Percentiles rank a stretch among this genome's conserved stretches.
phyloP scores from a whole-genome alignment of 176 grass and related monocot genomes.

The Aegilops longissima region DNA sequence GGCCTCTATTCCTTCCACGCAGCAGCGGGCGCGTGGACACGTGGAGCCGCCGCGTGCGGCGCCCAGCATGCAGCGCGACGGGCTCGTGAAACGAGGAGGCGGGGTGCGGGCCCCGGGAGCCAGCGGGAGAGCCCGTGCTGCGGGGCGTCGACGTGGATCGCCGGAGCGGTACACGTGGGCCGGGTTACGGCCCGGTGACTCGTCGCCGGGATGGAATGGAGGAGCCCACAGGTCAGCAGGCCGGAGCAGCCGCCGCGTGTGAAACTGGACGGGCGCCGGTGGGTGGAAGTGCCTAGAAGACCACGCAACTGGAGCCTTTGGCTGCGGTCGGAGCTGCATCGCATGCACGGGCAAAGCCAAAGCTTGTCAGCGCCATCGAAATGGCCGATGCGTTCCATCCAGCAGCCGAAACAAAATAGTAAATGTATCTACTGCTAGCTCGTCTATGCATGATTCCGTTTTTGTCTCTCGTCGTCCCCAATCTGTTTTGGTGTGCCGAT shows the following conservation, averaged over 20 bases:
- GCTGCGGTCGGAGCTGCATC: background rate
- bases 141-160: background rate
- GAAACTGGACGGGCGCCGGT: background rate
- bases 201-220: background rate
- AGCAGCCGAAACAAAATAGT: background rate
- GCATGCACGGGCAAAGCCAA: background rate
- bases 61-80: conserved; percentile 47
- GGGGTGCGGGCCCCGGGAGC: background rate
- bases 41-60: conserved; percentile 31
- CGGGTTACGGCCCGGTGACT: background rate
- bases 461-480: background rate
- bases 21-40: conserved; percentile 16
- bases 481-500: background rate
- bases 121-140: background rate
- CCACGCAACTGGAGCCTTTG: conserved; percentile 10
- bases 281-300: background rate
- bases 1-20: conserved; percentile 33
- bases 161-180: conserved; percentile 27
- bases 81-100: conserved; percentile 5
- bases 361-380: background rate
- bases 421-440: background rate
- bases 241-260: background rate
- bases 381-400: background rate
- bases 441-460: background rate
- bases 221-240: conserved; percentile 13